Conservation (phyloP, 148 eudicot species). For the Arbutus unedo region DNA sequence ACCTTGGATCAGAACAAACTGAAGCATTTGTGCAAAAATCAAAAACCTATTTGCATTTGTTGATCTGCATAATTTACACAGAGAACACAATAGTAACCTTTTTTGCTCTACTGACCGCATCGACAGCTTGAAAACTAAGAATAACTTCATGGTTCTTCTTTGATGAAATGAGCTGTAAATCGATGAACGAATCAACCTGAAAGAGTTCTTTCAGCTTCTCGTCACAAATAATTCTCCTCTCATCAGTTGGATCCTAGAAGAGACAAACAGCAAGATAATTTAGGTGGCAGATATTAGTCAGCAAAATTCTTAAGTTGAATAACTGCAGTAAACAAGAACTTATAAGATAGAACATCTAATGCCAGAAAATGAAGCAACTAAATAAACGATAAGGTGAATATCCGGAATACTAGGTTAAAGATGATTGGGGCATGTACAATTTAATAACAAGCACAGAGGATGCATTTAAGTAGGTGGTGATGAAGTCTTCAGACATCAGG, state of each 20-base stretch:
- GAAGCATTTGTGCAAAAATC: not conserved
- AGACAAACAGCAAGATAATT: not conserved
- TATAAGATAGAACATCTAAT: not conserved
- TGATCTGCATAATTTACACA: not conserved
- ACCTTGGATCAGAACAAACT: not conserved
- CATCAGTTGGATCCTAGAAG: constrained; percentile 66
- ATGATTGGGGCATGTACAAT: not conserved
- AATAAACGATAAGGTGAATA: not conserved
- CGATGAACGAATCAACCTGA: constrained; percentile 53
- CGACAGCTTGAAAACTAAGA: not conserved
- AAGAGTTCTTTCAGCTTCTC: constrained; percentile 81
- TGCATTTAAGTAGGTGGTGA: not conserved
- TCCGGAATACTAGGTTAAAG: not conserved
- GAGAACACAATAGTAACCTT: not conserved
- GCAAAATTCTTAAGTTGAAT: not conserved
- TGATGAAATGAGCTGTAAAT: constrained; percentile 54
- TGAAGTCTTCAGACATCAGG: not conserved
- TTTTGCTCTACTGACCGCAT: not conserved
- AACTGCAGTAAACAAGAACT: no score
- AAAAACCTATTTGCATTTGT: not conserved
- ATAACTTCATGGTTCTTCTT: constrained; percentile 29
- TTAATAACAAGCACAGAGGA: not conserved
- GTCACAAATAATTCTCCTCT: constrained; percentile 60
- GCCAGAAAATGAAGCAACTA: not conserved
- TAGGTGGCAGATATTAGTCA: not conserved